Conservation (phyloP, 2,329 filamentous ascomycete genomes). For the Aspergillus fischeri region DNA sequence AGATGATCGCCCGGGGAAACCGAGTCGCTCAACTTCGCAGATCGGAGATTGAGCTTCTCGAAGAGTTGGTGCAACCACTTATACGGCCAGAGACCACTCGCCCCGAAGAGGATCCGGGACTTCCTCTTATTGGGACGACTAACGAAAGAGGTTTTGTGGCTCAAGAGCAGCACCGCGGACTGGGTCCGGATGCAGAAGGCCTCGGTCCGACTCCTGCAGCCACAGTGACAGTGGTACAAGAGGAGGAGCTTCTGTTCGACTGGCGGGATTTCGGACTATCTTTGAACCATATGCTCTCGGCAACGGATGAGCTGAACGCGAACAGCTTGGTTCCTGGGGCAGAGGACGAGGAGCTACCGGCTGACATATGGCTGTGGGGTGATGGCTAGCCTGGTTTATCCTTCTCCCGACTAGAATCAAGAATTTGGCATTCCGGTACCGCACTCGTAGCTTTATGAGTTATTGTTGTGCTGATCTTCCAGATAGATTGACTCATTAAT, state of each 20-base stretch:
- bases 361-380: constrained; percentile 20
- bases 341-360: constrained; percentile 9
- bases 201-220: not conserved
- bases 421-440: too few relatives aligned
- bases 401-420: not conserved
- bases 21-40: constrained; percentile 19
- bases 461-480: too few relatives aligned
- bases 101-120: not conserved
- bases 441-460: too few relatives aligned
- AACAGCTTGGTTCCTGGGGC: constrained; percentile 14
- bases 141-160: not conserved
- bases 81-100: not conserved
- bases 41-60: constrained; percentile 19
- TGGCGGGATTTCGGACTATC: constrained; percentile 20
- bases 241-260: constrained; percentile 15
- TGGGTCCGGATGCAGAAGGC: not conserved
- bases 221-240: not conserved
- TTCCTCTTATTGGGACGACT: not conserved
- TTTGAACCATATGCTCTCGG: constrained; percentile 18
- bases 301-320: constrained; percentile 17
- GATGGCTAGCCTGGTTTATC: constrained; percentile 1
- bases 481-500: too few relatives aligned
- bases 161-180: not conserved
- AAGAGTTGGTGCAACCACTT: constrained; percentile 16
- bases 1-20: constrained; percentile 18